Evolutionary conservation across 352 stramenopile genomes (phyloP).

Genomic region (Achlya hypogyna): DNA sequence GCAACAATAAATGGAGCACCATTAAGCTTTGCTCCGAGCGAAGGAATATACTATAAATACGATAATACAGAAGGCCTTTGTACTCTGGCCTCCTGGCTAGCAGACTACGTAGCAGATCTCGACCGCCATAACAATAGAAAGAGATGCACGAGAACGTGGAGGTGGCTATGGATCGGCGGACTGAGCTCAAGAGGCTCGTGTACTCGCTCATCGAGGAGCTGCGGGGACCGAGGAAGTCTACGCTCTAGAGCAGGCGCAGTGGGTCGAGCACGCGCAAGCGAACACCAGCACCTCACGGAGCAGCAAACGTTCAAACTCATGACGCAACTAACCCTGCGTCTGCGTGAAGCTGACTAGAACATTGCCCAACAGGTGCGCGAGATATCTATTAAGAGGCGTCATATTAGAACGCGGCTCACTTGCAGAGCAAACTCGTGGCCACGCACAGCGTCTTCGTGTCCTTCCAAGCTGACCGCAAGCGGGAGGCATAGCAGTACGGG

Average conservation of each 20-base stretch:
- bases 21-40: too few species aligned
- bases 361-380: not conserved
- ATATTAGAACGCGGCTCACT: not conserved
- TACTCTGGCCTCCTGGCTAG: too few species aligned
- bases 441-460: not conserved
- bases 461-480: not conserved
- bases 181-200: not conserved
- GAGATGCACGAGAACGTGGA: not conserved
- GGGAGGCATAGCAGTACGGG: not conserved
- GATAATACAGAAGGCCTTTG: too few species aligned
- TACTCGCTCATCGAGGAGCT: slow-evolving; percentile 1
- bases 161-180: not conserved
- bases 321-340: not conserved
- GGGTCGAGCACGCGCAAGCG: not conserved
- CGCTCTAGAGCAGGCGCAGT: not conserved
- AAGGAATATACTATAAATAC: too few species aligned
- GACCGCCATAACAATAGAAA: too few species aligned
- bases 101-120: too few species aligned
- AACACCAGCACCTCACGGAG: slow-evolving; percentile 11
- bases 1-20: too few species aligned
- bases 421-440: not conserved
- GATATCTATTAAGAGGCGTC: not conserved
- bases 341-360: slow-evolving; percentile 6
- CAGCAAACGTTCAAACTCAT: slow-evolving; percentile 3
- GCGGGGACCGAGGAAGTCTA: not conserved